Percentiles rank a stretch among this genome's conserved stretches.
Conservation (phyloP, 495 filamentous ascomycete genomes). For the Parachaetomium inaequale region DNA sequence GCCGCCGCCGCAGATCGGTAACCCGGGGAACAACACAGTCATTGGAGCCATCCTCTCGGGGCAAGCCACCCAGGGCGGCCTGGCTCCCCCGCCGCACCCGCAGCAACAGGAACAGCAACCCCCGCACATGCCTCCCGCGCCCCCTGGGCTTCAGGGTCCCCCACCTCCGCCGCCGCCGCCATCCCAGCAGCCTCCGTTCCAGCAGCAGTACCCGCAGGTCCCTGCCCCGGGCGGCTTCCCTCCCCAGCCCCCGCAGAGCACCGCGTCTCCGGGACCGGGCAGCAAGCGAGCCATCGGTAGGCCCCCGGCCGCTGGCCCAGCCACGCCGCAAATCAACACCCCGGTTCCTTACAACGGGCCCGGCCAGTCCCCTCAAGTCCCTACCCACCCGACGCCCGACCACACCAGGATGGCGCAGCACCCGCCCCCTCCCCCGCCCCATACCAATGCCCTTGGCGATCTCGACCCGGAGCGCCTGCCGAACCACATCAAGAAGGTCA, state of each 20-base stretch:
- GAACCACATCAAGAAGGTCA: constrained; percentile 76
- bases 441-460: constrained; percentile 77
- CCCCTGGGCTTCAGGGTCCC: constrained; percentile 61
- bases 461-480: constrained; percentile 82
- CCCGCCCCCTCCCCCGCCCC: constrained; percentile 47
- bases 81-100: constrained; percentile 80
- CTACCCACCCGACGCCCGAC: constrained; percentile 70
- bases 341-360: constrained; percentile 78
- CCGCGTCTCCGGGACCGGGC: constrained; percentile 80
- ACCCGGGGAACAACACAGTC: constrained; percentile 69
- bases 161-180: constrained; percentile 56
- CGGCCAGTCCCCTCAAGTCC: constrained; percentile 75
- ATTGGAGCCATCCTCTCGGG: constrained; percentile 97
- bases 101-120: constrained; percentile 54
- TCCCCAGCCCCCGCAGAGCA: constrained; percentile 72
- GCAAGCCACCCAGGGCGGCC: constrained; percentile 76
- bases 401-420: constrained; percentile 38
- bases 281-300: constrained; percentile 57
- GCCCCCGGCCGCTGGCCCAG: constrained; percentile 63
- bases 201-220: constrained; percentile 50
- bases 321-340: constrained; percentile 86
- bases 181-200: constrained; percentile 49
- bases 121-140: constrained; percentile 59
- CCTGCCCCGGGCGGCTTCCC: constrained; percentile 49
- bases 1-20: constrained; percentile 68